These are phyloP conservation scores for Colletotrichum higginsianum DNA, from an alignment of 2,329 filamentous ascomycete species.

Conservation along the genomic window DNA sequence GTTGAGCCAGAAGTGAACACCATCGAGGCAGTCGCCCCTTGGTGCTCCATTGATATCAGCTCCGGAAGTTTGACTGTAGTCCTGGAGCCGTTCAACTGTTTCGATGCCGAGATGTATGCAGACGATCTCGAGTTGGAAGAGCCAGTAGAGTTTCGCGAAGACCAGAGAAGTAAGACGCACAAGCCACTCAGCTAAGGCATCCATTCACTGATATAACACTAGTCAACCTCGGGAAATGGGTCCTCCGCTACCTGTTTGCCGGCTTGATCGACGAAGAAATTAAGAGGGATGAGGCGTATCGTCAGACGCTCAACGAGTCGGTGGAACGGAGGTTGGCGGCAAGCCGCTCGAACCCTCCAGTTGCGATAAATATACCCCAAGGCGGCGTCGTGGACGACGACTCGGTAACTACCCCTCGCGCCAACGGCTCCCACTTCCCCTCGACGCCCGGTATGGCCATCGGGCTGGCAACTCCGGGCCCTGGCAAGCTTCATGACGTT, in stretches of 20 bases:
- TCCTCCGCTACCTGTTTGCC: slow-evolving; percentile 91
- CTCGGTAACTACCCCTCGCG: slow-evolving; percentile 69
- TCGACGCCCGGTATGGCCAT: slow-evolving; percentile 85
- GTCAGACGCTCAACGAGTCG: slow-evolving; percentile 76
- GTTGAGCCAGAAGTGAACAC: slow-evolving; percentile 91
- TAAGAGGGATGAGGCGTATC: slow-evolving; percentile 80
- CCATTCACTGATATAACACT: background rate
- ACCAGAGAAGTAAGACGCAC: slow-evolving; percentile 83
- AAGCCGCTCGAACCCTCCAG: slow-evolving; percentile 71
- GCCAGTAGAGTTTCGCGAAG: slow-evolving; percentile 86
- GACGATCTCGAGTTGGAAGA: slow-evolving; percentile 86
- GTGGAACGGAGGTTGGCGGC: slow-evolving; percentile 71
- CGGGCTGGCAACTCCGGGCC: slow-evolving; percentile 78
- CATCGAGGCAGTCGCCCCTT: slow-evolving; percentile 89
- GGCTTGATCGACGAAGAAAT: slow-evolving; percentile 93
- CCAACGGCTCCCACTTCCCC: slow-evolving; percentile 73
- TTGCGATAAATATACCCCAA: slow-evolving; percentile 67
- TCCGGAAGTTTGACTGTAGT: slow-evolving; percentile 93
- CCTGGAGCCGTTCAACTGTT: slow-evolving; percentile 94
- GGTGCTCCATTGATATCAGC: slow-evolving; percentile 95
- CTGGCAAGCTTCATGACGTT: slow-evolving; percentile 60
- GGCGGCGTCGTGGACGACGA: slow-evolving; percentile 53
- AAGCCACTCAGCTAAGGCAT: background rate
- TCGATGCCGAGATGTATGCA: slow-evolving; percentile 97
- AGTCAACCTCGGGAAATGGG: slow-evolving; percentile 98